phyloP scores from a whole-genome alignment of 2,329 filamentous ascomycete genomes.

The Cytospora paraplurivora region DNA sequence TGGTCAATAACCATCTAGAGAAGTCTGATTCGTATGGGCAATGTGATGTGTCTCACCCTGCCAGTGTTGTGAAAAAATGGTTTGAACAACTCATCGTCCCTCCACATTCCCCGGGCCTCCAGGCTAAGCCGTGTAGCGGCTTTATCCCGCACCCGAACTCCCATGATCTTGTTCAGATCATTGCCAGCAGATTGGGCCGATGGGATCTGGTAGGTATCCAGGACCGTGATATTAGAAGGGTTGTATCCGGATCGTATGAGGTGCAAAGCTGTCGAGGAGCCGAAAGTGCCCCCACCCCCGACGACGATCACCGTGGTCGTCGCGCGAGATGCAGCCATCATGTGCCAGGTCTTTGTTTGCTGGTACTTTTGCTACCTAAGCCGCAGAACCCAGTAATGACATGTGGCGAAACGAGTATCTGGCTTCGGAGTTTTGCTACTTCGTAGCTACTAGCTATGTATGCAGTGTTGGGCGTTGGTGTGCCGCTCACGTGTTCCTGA shows the following conservation, averaged over 20 bases:
- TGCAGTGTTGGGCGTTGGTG: not conserved
- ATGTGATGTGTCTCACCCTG: conserved; percentile 37
- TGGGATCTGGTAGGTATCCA: conserved; percentile 49
- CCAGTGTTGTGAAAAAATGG: conserved; percentile 49
- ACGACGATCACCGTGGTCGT: conserved; percentile 43
- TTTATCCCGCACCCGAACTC: conserved; percentile 39
- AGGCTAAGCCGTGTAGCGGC: conserved; percentile 38
- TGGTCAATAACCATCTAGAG: conserved; percentile 13
- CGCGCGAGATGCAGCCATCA: conserved; percentile 33
- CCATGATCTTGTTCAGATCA: conserved; percentile 52
- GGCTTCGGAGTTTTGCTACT: not conserved
- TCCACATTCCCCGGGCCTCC: conserved; percentile 44
- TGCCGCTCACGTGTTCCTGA: conserved; percentile 9
- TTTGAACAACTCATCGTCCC: conserved; percentile 45
- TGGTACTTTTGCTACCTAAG: not conserved
- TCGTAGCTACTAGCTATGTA: not conserved
- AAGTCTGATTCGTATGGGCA: too few species aligned
- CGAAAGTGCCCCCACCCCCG: conserved; percentile 51
- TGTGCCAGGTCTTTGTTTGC: not conserved
- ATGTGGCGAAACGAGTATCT: not conserved
- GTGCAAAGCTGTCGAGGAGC: conserved; percentile 50
- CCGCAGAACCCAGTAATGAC: too few species aligned
- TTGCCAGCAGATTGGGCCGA: conserved; percentile 50
- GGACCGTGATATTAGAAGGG: conserved; percentile 46
- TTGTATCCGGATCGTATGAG: conserved; percentile 47